phyloP scores from a whole-genome alignment of 1,284 basidiomycete genomes.

The Phellopilus nigrolimitatus region DNA sequence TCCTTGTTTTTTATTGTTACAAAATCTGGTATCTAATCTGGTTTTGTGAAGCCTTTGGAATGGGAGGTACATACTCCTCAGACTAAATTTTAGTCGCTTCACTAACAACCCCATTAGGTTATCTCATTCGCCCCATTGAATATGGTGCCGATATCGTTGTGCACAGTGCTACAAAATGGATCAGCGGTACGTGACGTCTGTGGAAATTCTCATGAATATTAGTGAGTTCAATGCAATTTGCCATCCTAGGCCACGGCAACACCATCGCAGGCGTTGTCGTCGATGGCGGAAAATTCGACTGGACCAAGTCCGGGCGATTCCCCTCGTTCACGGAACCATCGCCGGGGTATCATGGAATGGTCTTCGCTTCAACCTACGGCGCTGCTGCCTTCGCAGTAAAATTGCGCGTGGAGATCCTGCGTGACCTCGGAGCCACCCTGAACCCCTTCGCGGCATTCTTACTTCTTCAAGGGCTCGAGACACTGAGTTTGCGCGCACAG shows the following conservation, averaged over 20 bases:
- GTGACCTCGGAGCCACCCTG: constrained; percentile 72
- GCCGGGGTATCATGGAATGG: constrained; percentile 80
- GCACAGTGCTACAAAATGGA: constrained; percentile 90
- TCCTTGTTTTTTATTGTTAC: too few species aligned
- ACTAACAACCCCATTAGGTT: too few species aligned
- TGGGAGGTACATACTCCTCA: too few species aligned
- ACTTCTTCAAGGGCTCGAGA: constrained; percentile 82
- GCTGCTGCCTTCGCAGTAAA: constrained; percentile 68
- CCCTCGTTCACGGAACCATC: constrained; percentile 79
- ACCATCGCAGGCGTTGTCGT: constrained; percentile 83
- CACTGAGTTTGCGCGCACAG: constrained; percentile 74
- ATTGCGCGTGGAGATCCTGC: constrained; percentile 69
- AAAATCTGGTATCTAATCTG: too few species aligned
- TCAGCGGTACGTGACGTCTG: constrained; percentile 39
- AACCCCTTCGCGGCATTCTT: constrained; percentile 85
- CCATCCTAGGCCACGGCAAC: constrained; percentile 75
- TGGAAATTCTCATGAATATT: neutral
- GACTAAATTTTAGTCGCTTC: too few species aligned
- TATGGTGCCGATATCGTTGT: constrained; percentile 82
- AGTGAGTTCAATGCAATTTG: neutral
- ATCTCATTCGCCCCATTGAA: constrained; percentile 69
- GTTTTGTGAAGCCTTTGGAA: constrained; percentile 55
- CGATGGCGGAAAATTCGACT: constrained; percentile 85
- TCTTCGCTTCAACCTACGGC: constrained; percentile 75
- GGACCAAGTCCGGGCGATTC: constrained; percentile 73